Evolutionary conservation across 1,284 basidiomycete genomes (phyloP).

Genomic region (Trichosporon inkin): DNA sequence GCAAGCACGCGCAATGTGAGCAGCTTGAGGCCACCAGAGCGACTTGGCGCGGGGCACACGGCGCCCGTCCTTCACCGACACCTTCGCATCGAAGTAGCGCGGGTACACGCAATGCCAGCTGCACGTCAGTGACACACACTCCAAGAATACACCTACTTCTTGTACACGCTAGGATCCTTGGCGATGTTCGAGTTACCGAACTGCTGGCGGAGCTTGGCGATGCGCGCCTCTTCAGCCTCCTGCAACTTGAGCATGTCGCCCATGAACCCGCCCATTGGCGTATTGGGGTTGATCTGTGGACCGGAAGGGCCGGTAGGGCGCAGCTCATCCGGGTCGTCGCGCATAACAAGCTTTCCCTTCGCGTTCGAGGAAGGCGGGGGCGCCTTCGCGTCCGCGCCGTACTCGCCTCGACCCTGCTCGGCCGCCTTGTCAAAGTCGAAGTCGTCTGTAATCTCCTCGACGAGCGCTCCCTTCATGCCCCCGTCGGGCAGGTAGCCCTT

Average conservation of each 20-base stretch:
- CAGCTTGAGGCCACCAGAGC: constrained; percentile 91
- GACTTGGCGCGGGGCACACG: constrained; percentile 72
- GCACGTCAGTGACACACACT: constrained; percentile 13
- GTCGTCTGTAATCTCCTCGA: constrained; percentile 61
- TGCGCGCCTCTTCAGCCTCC: constrained; percentile 46
- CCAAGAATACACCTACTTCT: constrained; percentile 35
- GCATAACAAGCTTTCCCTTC: constrained; percentile 35
- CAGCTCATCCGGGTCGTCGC: constrained; percentile 30
- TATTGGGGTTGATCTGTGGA: constrained; percentile 38
- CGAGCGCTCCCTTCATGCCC: constrained; percentile 64
- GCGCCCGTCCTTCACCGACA: constrained; percentile 75
- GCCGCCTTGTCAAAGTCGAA: constrained; percentile 52
- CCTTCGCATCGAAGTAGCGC: constrained; percentile 94
- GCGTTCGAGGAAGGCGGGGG: constrained; percentile 28
- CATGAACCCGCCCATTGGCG: constrained; percentile 52
- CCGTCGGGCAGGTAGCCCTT: constrained; percentile 61
- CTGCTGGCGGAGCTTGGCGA: constrained; percentile 44
- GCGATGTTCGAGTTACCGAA: constrained; percentile 39
- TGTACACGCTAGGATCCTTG: constrained; percentile 44
- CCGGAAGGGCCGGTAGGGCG: constrained; percentile 22
- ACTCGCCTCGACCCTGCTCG: constrained; percentile 51
- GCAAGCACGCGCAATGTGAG: constrained; percentile 82
- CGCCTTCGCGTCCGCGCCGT: constrained; percentile 37
- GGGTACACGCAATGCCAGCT: constrained; percentile 96
- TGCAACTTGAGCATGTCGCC: constrained; percentile 51